phyloP scores from a whole-genome alignment of 2,329 filamentous ascomycete species.

The Cercospora sojina region DNA sequence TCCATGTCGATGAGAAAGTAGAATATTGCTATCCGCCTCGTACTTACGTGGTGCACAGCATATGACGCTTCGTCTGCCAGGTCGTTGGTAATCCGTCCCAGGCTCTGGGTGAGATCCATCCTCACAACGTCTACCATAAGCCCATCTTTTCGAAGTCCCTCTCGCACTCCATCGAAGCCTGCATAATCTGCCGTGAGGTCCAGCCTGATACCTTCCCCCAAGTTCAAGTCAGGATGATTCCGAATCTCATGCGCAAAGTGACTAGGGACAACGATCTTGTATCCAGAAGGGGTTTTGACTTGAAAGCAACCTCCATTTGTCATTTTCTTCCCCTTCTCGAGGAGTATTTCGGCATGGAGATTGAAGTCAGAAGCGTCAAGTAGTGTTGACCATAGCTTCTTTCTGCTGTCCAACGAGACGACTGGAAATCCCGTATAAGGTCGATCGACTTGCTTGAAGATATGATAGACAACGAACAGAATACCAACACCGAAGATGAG shows the following conservation, averaged over 20 bases:
- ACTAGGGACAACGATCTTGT: not conserved
- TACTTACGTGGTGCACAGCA: not conserved
- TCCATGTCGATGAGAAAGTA: not conserved
- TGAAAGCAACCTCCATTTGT: not conserved
- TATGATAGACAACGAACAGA: not conserved
- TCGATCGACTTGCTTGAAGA: not conserved
- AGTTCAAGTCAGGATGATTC: not conserved
- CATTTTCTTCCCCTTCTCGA: not conserved
- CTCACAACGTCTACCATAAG: conserved; percentile 6
- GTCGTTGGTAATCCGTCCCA: not conserved
- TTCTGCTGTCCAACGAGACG: not conserved
- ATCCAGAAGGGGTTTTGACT: not conserved
- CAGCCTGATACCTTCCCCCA: not conserved
- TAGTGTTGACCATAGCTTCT: not conserved
- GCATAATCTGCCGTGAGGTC: not conserved
- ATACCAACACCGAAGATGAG: not conserved
- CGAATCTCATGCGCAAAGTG: not conserved
- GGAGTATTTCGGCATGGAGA: not conserved
- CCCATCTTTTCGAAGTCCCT: not conserved
- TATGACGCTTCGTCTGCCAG: not conserved
- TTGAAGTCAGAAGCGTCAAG: not conserved
- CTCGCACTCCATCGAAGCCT: conserved; percentile 9
- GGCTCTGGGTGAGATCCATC: conserved; percentile 28
- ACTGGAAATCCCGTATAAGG: not conserved
- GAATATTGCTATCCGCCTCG: not conserved